phyloP scores from a whole-genome alignment of 1,284 basidiomycete species.

The Malassezia restricta region DNA sequence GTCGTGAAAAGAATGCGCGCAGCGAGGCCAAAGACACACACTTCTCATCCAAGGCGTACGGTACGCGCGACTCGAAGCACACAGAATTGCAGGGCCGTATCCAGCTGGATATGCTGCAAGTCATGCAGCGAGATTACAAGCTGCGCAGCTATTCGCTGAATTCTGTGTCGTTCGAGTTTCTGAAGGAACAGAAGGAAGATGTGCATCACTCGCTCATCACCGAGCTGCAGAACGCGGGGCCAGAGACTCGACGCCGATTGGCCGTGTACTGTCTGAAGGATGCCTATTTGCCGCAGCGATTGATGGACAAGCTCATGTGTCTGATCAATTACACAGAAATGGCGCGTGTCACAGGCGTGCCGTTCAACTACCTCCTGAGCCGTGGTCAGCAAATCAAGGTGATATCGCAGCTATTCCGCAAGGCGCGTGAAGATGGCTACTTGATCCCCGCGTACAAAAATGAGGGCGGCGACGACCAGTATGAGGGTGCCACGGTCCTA shows the following conservation, averaged over 20 bases:
- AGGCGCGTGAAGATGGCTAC: slow-evolving; percentile 43
- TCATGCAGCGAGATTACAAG: slow-evolving; percentile 47
- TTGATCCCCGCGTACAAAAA: slow-evolving; percentile 42
- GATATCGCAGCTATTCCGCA: slow-evolving; percentile 43
- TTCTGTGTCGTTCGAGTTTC: slow-evolving; percentile 44
- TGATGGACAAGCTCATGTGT: slow-evolving; percentile 47
- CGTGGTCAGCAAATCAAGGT: slow-evolving; percentile 47
- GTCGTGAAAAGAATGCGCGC: slow-evolving; percentile 34
- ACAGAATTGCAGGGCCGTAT: slow-evolving; percentile 44
- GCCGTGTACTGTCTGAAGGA: slow-evolving; percentile 46
- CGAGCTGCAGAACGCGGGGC: slow-evolving; percentile 43
- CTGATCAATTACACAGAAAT: slow-evolving; percentile 47
- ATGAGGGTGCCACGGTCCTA: slow-evolving; percentile 44
- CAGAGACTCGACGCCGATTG: slow-evolving; percentile 41
- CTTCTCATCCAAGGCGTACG: slow-evolving; percentile 46
- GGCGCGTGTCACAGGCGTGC: slow-evolving; percentile 45
- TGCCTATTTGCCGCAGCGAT: slow-evolving; percentile 44
- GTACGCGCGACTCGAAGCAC: slow-evolving; percentile 43
- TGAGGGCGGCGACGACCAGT: slow-evolving; percentile 44
- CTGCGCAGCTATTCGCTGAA: slow-evolving; percentile 44
- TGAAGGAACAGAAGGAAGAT: slow-evolving; percentile 46
- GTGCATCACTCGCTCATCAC: slow-evolving; percentile 45
- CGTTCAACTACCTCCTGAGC: slow-evolving; percentile 45
- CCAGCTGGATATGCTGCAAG: slow-evolving; percentile 45
- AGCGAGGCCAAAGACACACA: slow-evolving; percentile 45